Conservation (phyloP, 495 filamentous ascomycete genomes). For the Aspergillus homomorphus region DNA sequence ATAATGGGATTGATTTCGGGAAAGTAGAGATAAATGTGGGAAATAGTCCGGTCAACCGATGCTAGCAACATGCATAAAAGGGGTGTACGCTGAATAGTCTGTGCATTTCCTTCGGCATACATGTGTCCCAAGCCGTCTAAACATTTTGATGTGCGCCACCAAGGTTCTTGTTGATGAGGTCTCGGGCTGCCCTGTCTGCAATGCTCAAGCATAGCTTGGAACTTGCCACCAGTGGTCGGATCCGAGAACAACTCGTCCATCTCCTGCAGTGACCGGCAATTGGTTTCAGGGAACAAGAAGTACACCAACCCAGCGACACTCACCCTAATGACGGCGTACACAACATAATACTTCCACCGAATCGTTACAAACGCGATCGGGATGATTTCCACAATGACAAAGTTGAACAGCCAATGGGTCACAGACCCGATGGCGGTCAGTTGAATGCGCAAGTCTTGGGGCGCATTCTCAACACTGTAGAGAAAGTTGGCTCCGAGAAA, state of each 20-base stretch:
- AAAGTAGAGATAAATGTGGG: too few relatives aligned
- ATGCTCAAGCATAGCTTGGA: too few relatives aligned
- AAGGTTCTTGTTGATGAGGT: too few relatives aligned
- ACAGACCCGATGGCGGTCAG: conserved; percentile 37
- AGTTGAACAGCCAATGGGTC: conserved; percentile 32
- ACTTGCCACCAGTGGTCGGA: too few relatives aligned
- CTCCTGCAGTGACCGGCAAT: not conserved
- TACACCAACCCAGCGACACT: not conserved
- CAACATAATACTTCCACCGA: not conserved
- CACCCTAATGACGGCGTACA: not conserved
- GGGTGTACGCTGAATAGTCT: too few relatives aligned
- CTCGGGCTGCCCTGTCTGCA: too few relatives aligned
- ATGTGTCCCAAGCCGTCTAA: too few relatives aligned
- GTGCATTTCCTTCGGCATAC: too few relatives aligned
- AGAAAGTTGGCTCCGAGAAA: conserved; percentile 53
- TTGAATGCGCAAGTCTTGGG: conserved; percentile 42
- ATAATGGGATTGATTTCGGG: too few relatives aligned
- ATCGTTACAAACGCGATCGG: not conserved
- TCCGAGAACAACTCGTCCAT: conserved; percentile 1
- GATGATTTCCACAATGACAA: not conserved
- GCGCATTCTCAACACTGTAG: conserved; percentile 51
- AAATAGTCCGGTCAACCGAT: too few relatives aligned
- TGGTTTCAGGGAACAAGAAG: not conserved
- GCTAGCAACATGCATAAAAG: too few relatives aligned
- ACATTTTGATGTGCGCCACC: too few relatives aligned